A percentile compares a stretch with the other conserved stretches of the same genome.
These are phyloP conservation scores for Aquilaria sinensis DNA, from an alignment of 345 rosid genomes.

Conservation along the genomic window DNA sequence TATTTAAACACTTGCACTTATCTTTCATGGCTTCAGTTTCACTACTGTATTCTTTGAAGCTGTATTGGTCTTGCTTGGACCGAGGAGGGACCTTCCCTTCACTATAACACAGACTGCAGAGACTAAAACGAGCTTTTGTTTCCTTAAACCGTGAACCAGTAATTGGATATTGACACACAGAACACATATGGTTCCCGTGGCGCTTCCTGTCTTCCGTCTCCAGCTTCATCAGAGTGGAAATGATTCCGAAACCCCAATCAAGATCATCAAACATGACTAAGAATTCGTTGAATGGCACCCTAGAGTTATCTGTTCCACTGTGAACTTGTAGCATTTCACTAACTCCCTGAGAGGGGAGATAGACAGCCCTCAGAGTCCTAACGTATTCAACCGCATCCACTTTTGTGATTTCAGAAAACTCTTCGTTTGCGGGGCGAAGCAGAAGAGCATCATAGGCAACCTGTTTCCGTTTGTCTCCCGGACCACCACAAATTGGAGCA, in stretches of 20 bases:
- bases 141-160: conserved; percentile 90
- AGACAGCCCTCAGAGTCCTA: conserved; percentile 63
- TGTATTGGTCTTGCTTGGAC: conserved; percentile 64
- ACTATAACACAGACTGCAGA: conserved; percentile 80
- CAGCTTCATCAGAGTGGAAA: conserved; percentile 69
- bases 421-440: conserved; percentile 74
- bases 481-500: conserved; percentile 74
- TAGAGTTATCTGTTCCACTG: conserved; percentile 51
- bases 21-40: conserved; percentile 73
- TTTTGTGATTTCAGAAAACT: conserved; percentile 52
- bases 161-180: conserved; percentile 75
- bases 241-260: conserved; percentile 87
- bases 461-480: conserved; percentile 59
- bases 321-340: conserved; percentile 60
- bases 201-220: conserved; percentile 74
- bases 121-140: conserved; percentile 63
- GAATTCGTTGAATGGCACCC: conserved; percentile 63
- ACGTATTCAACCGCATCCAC: conserved; percentile 51
- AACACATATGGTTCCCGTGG: conserved; percentile 62
- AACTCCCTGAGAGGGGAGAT: conserved; percentile 47
- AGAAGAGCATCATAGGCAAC: conserved; percentile 71
- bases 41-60: conserved; percentile 66
- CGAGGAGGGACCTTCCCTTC: conserved; percentile 80
- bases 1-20: conserved; percentile 62
- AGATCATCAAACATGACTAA: conserved; percentile 75